A percentile compares a stretch with the other conserved stretches of the same genome.
Conservation (phyloP, 1,284 basidiomycete species). For the Ceratobasidium sp. region DNA sequence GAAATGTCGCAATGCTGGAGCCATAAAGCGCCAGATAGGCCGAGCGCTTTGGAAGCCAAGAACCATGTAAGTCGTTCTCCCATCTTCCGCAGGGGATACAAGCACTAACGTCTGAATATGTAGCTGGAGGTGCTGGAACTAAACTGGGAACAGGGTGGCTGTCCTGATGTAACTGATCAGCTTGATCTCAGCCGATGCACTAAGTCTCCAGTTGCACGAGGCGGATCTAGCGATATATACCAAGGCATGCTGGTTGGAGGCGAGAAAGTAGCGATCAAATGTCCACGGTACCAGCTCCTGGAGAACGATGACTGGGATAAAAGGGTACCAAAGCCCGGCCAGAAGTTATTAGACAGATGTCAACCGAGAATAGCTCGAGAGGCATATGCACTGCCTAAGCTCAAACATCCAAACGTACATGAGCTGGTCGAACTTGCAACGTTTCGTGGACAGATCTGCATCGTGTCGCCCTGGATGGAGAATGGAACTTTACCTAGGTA, state of each 20-base stretch:
- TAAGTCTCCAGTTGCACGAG: not conserved
- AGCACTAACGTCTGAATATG: not conserved
- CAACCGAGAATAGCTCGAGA: not conserved
- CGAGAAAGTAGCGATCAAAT: not conserved
- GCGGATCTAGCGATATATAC: not conserved
- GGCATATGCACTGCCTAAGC: no score
- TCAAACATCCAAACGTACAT: conserved; percentile 24
- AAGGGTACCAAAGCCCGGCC: not conserved
- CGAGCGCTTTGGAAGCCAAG: not conserved
- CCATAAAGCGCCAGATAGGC: not conserved
- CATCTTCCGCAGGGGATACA: not conserved
- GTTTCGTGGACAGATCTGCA: not conserved
- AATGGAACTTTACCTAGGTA: conserved; percentile 1
- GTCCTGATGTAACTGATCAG: not conserved
- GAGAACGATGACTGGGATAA: not conserved
- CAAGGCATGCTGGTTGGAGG: not conserved
- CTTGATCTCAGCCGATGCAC: not conserved
- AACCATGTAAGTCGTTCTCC: not conserved
- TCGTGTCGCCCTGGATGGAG: conserved; percentile 15
- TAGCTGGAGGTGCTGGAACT: not conserved
- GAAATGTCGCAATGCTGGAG: not conserved
- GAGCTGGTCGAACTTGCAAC: conserved; percentile 1
- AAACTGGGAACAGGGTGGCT: not conserved
- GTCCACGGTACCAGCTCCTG: not conserved
- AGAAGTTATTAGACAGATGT: not conserved